A percentile compares a stretch with the other conserved stretches of the same genome.
These are phyloP conservation scores for Lactifluus subvellereus DNA, from an alignment of 768 basidiomycete genomes.

Conservation along the genomic window DNA sequence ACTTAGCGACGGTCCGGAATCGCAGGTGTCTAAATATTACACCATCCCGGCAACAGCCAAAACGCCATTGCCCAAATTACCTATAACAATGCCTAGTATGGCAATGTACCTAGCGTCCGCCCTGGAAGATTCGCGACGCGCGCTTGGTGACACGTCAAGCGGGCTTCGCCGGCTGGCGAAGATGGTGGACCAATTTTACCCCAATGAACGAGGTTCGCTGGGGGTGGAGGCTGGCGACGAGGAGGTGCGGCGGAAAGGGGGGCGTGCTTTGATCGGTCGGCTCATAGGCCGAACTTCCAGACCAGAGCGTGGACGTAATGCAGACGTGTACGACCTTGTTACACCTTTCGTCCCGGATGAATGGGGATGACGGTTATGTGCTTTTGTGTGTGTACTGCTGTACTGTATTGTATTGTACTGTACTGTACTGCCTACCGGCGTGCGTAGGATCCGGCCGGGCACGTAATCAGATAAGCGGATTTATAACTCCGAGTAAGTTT, in stretches of 20 bases:
- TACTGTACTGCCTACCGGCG: too few species aligned
- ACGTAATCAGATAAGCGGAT: background rate
- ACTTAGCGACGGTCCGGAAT: constrained; percentile 59
- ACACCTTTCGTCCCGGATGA: constrained; percentile 78
- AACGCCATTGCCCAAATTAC: constrained; percentile 63
- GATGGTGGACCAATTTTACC: constrained; percentile 63
- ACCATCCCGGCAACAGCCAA: constrained; percentile 56
- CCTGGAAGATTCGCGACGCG: constrained; percentile 60
- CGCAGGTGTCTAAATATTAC: constrained; percentile 60
- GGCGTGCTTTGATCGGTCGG: constrained; percentile 29
- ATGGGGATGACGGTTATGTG: constrained; percentile 43
- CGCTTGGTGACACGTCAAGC: constrained; percentile 52
- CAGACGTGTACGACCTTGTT: constrained; percentile 75
- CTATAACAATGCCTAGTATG: constrained; percentile 69
- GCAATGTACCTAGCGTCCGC: constrained; percentile 71
- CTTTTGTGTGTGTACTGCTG: background rate
- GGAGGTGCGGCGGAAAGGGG: constrained; percentile 50
- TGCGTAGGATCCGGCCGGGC: background rate
- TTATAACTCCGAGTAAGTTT: background rate
- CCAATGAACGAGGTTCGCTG: constrained; percentile 33
- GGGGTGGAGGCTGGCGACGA: constrained; percentile 33
- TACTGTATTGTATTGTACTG: background rate
- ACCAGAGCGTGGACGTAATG: constrained; percentile 53
- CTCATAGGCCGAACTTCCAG: constrained; percentile 49
- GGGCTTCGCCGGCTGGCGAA: constrained; percentile 64